These are phyloP conservation scores for Cylindrotheca closterium DNA, from an alignment of 108 stramenopile genomes.

Conservation along the genomic window DNA sequence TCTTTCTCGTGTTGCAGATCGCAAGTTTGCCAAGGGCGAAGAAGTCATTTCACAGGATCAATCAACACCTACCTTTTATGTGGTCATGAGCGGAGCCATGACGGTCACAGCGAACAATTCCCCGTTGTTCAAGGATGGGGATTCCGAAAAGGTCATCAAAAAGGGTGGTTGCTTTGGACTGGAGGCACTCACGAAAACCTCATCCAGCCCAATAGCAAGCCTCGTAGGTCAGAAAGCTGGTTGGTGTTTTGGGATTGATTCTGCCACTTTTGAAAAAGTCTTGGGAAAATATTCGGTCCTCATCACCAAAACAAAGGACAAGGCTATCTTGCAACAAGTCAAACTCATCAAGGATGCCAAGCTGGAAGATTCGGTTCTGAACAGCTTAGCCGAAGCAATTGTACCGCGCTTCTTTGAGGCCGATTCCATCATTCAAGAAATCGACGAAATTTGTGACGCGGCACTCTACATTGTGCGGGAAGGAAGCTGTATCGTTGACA, in stretches of 20 bases:
- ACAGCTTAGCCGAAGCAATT: conserved; percentile 40
- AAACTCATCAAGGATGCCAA: conserved; percentile 37
- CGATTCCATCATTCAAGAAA: conserved; percentile 47
- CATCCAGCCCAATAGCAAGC: conserved; percentile 42
- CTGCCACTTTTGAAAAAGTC: conserved; percentile 46
- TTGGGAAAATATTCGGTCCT: conserved; percentile 38
- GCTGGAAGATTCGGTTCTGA: conserved; percentile 44
- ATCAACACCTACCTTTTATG: conserved; percentile 51
- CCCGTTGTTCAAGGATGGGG: background rate
- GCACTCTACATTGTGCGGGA: conserved; percentile 24
- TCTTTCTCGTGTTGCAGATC: conserved; percentile 29
- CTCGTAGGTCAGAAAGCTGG: conserved; percentile 39
- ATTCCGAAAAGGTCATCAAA: background rate
- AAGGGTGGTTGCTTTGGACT: conserved; percentile 84
- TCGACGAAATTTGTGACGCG: conserved; percentile 4
- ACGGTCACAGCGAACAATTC: conserved; percentile 30
- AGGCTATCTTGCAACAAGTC: background rate
- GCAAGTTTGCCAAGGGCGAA: conserved; percentile 15
- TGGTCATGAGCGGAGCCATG: conserved; percentile 70
- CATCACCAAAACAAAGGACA: conserved; percentile 37
- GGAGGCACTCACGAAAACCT: conserved; percentile 59
- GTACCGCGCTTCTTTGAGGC: conserved; percentile 41
- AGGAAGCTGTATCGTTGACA: conserved; percentile 15
- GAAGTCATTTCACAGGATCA: conserved; percentile 6
- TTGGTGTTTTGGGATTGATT: conserved; percentile 46